These are phyloP conservation scores for Debaryomyces udenii DNA, from an alignment of 1,139 yeast genomes.

Conservation along the genomic window DNA sequence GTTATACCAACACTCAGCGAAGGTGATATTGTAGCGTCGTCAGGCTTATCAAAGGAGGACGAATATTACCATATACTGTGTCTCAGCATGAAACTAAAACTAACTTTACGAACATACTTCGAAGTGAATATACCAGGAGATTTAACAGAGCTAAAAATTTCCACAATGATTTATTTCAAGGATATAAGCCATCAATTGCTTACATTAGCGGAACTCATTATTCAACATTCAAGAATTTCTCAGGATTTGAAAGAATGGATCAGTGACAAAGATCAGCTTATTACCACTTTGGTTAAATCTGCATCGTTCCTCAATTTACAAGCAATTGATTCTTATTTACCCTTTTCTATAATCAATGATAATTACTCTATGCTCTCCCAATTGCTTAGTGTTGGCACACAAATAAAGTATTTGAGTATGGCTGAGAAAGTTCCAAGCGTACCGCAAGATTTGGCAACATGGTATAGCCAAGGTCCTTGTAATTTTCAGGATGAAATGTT, in stretches of 20 bases:
- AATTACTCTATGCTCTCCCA: conserved; percentile 2
- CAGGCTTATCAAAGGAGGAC: not conserved
- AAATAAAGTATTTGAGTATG: conserved; percentile 3
- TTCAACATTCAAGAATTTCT: not conserved
- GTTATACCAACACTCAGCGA: conserved; percentile 10
- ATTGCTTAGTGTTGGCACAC: conserved; percentile 1
- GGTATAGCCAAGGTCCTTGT: conserved; percentile 9
- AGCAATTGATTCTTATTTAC: conserved; percentile 13
- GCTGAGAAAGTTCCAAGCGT: not conserved
- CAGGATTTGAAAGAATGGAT: conserved; percentile 4
- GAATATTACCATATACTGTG: conserved; percentile 7
- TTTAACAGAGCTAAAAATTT: conserved; percentile 13
- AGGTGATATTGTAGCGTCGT: not conserved
- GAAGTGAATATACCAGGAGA: conserved; percentile 21
- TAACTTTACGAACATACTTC: conserved; percentile 13
- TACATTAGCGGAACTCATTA: conserved; percentile 8
- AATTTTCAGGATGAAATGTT: conserved; percentile 8
- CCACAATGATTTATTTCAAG: conserved; percentile 7
- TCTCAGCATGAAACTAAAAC: conserved; percentile 11
- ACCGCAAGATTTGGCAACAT: conserved; percentile 4
- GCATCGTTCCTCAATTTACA: conserved; percentile 14
- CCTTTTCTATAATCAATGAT: conserved; percentile 4
- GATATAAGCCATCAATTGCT: conserved; percentile 8
- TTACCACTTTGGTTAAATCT: conserved; percentile 9
- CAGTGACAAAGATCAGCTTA: conserved; percentile 1